Evolutionary conservation across 441 rosid genomes (phyloP).

Genomic region (Pelargonium citronellum): DNA sequence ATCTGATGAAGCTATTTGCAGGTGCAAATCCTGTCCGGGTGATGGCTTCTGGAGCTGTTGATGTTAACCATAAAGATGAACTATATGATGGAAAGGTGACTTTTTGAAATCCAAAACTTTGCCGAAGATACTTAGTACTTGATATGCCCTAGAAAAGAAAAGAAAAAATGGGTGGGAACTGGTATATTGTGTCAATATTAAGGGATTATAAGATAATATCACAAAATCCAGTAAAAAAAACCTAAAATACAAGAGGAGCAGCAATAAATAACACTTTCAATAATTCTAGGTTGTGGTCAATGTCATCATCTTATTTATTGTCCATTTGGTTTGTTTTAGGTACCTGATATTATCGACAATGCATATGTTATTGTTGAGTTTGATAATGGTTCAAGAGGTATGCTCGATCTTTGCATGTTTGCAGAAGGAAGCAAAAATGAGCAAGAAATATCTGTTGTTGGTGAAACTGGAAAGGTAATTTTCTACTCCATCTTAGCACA

Average conservation of each 20-base stretch:
- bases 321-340: conserved; percentile 36
- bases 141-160: neutral
- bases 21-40: conserved; percentile 75
- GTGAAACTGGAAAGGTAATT: conserved; percentile 66
- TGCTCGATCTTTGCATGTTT: conserved; percentile 96
- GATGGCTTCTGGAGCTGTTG: conserved; percentile 94
- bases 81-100: conserved; percentile 74
- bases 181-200: conserved; percentile 3
- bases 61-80: conserved; percentile 89
- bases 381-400: conserved; percentile 82
- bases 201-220: neutral
- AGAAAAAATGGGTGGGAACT: neutral
- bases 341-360: conserved; percentile 85
- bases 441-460: conserved; percentile 84
- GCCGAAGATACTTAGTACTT: neutral
- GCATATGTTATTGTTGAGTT: conserved; percentile 83
- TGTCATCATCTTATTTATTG: neutral
- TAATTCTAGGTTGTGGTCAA: neutral
- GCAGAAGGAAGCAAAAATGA: conserved; percentile 95
- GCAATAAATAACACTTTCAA: neutral
- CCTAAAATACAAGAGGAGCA: neutral
- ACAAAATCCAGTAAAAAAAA: conserved; percentile 2
- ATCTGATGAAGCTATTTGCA: conserved; percentile 84
- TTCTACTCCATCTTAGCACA: neutral
- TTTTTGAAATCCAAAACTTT: conserved; percentile 9